Evolutionary conservation across 73 alveolate genomes (phyloP).

Genomic region (Paramecium primaurelia): DNA sequence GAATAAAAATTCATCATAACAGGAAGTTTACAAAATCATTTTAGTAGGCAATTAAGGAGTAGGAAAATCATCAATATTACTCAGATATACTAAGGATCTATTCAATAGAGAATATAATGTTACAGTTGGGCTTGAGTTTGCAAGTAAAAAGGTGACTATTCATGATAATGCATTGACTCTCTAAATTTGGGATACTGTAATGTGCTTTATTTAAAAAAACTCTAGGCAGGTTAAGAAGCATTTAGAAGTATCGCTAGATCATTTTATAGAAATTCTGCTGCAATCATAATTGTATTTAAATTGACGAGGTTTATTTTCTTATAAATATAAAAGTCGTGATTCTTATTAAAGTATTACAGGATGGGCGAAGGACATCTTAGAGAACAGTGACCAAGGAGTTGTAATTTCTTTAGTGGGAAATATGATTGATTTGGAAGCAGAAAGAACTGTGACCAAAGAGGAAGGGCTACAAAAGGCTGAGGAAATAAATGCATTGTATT

Average conservation of each 20-base stretch:
- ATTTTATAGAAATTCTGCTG: conserved; percentile 89
- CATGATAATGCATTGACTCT: conserved; percentile 66
- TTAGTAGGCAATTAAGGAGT: conserved; percentile 68
- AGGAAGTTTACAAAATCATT: not conserved
- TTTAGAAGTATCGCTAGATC: conserved; percentile 85
- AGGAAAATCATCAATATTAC: conserved; percentile 91
- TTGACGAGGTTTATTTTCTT: conserved; percentile 53
- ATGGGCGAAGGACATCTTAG: conserved; percentile 88
- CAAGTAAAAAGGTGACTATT: conserved; percentile 79
- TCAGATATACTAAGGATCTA: conserved; percentile 85
- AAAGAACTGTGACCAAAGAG: not conserved
- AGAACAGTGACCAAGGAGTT: conserved; percentile 80
- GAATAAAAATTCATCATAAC: not conserved
- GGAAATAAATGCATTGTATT: conserved; percentile 1
- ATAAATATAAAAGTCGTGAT: conserved; percentile 51
- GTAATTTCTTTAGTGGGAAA: conserved; percentile 86
- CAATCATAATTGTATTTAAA: conserved; percentile 76
- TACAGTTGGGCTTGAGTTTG: conserved; percentile 93
- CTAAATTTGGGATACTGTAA: conserved; percentile 93
- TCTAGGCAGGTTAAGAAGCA: conserved; percentile 88
- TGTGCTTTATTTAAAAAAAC: not conserved
- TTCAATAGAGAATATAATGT: conserved; percentile 81
- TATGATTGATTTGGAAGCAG: conserved; percentile 79
- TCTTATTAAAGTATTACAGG: conserved; percentile 69
- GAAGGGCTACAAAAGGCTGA: conserved; percentile 37